Percentiles rank a stretch among this genome's conserved stretches.
These are phyloP conservation scores for Leccinum olivaceoglutinosum DNA, from an alignment of 1,284 basidiomycete species.

Conservation along the genomic window DNA sequence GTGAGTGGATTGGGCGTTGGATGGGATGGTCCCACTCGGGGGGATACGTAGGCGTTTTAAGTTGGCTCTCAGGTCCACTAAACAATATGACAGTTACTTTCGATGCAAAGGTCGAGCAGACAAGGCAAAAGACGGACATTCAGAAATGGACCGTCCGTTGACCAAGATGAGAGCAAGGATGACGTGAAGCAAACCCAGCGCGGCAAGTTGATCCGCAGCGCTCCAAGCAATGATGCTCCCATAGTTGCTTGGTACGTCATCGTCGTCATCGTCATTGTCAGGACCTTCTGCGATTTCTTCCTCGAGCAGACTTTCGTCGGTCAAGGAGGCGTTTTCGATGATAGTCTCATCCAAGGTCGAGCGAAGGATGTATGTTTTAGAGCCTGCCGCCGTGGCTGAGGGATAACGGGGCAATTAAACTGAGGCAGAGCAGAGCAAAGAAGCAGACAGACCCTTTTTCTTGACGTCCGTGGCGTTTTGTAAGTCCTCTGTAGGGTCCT, in stretches of 20 bases:
- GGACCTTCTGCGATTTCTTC: conserved; percentile 46
- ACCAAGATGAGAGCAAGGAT: conserved; percentile 69
- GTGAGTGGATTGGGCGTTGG: conserved; percentile 45
- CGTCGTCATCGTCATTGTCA: conserved; percentile 35
- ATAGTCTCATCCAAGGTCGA: conserved; percentile 52
- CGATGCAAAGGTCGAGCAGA: conserved; percentile 7
- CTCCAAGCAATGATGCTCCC: conserved; percentile 71
- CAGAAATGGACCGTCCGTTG: conserved; percentile 58
- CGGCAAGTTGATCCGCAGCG: conserved; percentile 53
- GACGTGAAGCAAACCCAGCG: conserved; percentile 61
- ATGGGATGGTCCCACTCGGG: conserved; percentile 36
- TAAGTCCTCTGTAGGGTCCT: no score
- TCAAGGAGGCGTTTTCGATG: conserved; percentile 52
- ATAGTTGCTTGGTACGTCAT: conserved; percentile 37
- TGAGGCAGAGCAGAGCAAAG: background rate
- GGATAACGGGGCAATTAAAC: background rate
- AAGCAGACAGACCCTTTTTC: no score
- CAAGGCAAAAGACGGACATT: conserved; percentile 42
- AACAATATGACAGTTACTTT: conserved; percentile 7
- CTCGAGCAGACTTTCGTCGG: conserved; percentile 51
- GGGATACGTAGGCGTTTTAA: conserved; percentile 60
- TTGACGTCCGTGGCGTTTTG: no score
- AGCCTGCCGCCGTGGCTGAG: conserved; percentile 48
- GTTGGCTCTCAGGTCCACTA: conserved; percentile 54
- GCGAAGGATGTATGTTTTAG: conserved; percentile 73